phyloP scores from a whole-genome alignment of 805 yeast species.

The Starmerella apicola region DNA sequence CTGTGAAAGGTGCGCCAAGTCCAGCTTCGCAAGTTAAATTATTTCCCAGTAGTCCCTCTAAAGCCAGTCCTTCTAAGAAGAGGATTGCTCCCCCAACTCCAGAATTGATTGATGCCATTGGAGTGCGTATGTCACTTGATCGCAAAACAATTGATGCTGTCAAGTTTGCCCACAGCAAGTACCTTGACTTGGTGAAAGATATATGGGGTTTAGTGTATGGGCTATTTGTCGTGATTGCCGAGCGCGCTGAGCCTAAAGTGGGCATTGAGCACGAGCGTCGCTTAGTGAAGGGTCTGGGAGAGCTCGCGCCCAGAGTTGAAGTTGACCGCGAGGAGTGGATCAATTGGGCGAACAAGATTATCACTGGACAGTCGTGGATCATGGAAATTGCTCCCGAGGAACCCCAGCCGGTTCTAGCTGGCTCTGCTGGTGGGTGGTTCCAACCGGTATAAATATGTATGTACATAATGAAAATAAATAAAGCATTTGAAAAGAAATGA shows the following conservation, averaged over 20 bases:
- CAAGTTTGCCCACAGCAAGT: constrained; percentile 22
- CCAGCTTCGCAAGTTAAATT: neutral
- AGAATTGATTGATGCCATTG: constrained; percentile 4
- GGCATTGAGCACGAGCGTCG: constrained; percentile 9
- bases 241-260: constrained; percentile 24
- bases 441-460: neutral
- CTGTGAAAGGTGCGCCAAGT: neutral
- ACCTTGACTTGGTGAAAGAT: constrained; percentile 26
- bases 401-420: constrained; percentile 13
- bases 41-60: neutral
- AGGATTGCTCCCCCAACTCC: constrained; percentile 8
- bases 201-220: constrained; percentile 28
- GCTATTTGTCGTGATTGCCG: constrained; percentile 22
- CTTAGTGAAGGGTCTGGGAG: constrained; percentile 7
- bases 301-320: constrained; percentile 5
- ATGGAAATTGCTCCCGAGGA: constrained; percentile 20
- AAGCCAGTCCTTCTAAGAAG: neutral
- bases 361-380: constrained; percentile 28
- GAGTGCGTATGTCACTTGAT: constrained; percentile 9
- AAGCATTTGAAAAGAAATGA: neutral
- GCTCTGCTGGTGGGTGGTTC: constrained; percentile 20
- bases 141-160: constrained; percentile 15
- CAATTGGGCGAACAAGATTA: constrained; percentile 25
- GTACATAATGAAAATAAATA: neutral
- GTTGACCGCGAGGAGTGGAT: constrained; percentile 25